Evolutionary conservation across 2,329 filamentous ascomycete genomes (phyloP), one percentile per base, ranked within the genome.

Genomic region (Camptophora hylomeconis): DNA sequence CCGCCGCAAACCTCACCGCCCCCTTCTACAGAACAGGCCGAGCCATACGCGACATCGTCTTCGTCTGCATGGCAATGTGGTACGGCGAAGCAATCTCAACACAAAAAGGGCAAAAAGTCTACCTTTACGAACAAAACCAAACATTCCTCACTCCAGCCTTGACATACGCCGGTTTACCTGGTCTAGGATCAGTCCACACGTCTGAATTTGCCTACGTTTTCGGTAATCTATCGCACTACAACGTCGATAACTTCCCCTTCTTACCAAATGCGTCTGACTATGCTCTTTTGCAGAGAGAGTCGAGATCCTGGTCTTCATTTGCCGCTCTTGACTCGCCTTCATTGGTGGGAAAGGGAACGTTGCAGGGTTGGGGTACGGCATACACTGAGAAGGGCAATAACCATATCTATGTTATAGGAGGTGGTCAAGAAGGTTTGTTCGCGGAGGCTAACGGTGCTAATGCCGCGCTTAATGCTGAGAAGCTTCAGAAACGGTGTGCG

Each of bases 201-300:
- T 61, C 63, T 0, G 67, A 70, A 28, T 60, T 69, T 15, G 58
- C 62, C 4, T 71, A 69, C 45, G 48, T 66, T 3, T 69, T 63
- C 34, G 65, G 53, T 7, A 61, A 61, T 32, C 37, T 61, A 11
- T 52, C 57, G 2, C 48, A 56, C 28, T 69, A 62, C 43, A 52
- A 65, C 28, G 41, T 45, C 3, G 42, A 41, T 6, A 48, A 47
- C 45, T 20, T 15, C 13, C 16, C 24, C 7, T 33, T 26, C 23
- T 19, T 19, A 9, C 29, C 29, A 9, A 31, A 22, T 4, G 22
- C 12, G 12, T 9, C 25, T 7, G 29, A 31, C 16, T 31, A 26
- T 14, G 18, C 13, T 8, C 29, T 31, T 7, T 6, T 17, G 22
- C 8, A n/a, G 15, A 15, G 22, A 9, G 14, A 31, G 17, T 13